Base-by-base conservation (phyloP, 2,329 filamentous ascomycete genomes). In the Phaeophleospora eucalypticola region DNA sequence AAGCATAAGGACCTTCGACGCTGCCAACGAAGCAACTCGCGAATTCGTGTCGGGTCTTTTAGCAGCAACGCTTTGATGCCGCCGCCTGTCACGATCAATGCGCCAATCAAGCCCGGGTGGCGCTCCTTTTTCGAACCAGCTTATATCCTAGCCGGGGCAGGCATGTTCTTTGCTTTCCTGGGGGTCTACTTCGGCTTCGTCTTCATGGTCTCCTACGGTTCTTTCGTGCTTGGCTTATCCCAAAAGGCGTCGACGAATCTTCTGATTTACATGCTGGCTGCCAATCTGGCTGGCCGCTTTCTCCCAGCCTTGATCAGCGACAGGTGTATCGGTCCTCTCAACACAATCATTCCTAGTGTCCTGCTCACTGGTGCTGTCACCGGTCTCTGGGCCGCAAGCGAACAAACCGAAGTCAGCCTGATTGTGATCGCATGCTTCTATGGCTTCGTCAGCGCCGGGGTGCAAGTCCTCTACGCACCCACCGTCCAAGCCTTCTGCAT, bases 351-450 rank as follows among this genome's bases (percentile, higher is more conserved):
- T 8, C 61, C 65, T 1, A 52, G 51, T 0, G 57, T 70, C 2
- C 65, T 80, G 3, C 71, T 80, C 32, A 71, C 71, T 0, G 71
- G 69, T 18, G 63, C 73, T 10, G 61, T 80, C 3, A 71, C 76
- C 57, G 71, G 74, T 33, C 52, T 75, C 35, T 82, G 79, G 79
- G 67, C 72, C 9, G 58, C 56, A 63, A 14, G 67, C 68, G 4
- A 33, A n/a, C 34, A 57, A 41, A 27, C 24, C 40, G 38, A 39
- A 42, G 18, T 41, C 35, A 36, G 49, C 20, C 44, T 66, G 12
- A 57, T 56, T 2, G 53, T 63, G 32, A 45, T 66, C 2, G 63
- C 61, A 1, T 62, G 58, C 48, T 59, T 64, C 41, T 66, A 66
- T 43, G 65, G 65, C 8, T 65, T 66, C 46, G 53, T 56, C 15